Evolutionary conservation across 148 eudicot genomes (phyloP), one percentile per base, ranked within the genome.

Genomic region (Rhododendron ferrugineum): DNA sequence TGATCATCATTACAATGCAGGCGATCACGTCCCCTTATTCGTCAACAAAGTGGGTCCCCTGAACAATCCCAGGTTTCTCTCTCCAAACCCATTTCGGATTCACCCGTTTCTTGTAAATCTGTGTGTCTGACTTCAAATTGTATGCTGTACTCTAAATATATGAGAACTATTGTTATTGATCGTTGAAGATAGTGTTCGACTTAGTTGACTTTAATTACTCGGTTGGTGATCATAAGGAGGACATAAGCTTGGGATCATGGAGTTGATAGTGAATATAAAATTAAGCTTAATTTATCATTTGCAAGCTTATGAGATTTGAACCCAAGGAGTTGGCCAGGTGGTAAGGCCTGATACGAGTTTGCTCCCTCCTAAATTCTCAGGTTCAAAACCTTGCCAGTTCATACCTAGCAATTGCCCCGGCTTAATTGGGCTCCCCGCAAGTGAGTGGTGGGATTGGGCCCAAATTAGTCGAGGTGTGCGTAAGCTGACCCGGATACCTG

Each of bases 31-130:
- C 49, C 95, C 97, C 80, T 88, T 95, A 50, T 90, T 90, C 79
- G 96, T 87, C 89, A 92, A 91, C 87, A 94, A 89, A 88, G 80
- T 95, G 86, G 98, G 97, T 16, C 96, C 98, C 73, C 89, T 95
- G 82, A 88, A 90, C 81, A 95, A 95, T 91, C 98, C 98, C 89
- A 94, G 98, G 98, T 95, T 68, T 80, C 58, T 62, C 84, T 32
- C 49, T 40, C 58, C 64, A 85, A 20, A 36, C 50, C 37, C 49
- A 16, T 37, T 74, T 82, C 78, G n/a, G n/a, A 76, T 75, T 86
- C 62, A 23, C 28, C 8, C 42, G 15, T 23, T 50, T 42, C 60
- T 42, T 44, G 15, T 1, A 16, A 23, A 82, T 82, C 84, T 34
- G 42, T 16, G 20, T 11, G 23, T 64, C 28, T 11, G 30, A 40